A percentile compares a stretch with the other conserved stretches of the same genome.
Conservation (phyloP, 345 rosid species). For the Brassica carinata region DNA sequence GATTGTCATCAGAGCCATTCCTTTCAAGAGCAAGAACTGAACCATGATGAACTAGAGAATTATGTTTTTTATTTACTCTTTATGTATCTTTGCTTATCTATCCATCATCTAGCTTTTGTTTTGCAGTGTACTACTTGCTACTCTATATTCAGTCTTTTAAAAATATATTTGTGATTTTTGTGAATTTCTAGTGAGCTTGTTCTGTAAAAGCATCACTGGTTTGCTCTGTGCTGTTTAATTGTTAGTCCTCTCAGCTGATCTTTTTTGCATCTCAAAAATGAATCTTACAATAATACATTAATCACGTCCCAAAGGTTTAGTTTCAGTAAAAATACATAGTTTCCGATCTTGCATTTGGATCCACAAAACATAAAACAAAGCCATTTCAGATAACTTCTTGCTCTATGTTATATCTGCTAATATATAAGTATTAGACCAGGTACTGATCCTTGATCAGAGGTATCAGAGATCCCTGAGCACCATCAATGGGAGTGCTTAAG, state of each 20-base stretch:
- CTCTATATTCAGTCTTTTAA: not conserved
- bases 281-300: not conserved
- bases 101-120: constrained; percentile 16
- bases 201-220: not conserved
- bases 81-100: not conserved
- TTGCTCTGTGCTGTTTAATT: not conserved
- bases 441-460: no score
- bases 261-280: not conserved
- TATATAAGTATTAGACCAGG: no score
- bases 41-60: not conserved
- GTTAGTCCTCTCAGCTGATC: not conserved
- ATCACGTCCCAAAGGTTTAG: not conserved
- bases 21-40: constrained; percentile 47
- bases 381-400: not conserved
- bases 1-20: constrained; percentile 46
- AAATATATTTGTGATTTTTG: constrained; percentile 1
- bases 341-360: not conserved
- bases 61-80: constrained; percentile 8
- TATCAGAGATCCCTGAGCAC: no score
- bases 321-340: not conserved
- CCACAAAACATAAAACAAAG: not conserved
- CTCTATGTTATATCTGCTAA: no score
- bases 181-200: not conserved
- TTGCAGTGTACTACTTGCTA: constrained; percentile 13
- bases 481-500: no score